Evolutionary conservation across 1,139 yeast species (phyloP), one percentile per base, ranked within the genome.

Genomic region (Taiozyma sp.): DNA sequence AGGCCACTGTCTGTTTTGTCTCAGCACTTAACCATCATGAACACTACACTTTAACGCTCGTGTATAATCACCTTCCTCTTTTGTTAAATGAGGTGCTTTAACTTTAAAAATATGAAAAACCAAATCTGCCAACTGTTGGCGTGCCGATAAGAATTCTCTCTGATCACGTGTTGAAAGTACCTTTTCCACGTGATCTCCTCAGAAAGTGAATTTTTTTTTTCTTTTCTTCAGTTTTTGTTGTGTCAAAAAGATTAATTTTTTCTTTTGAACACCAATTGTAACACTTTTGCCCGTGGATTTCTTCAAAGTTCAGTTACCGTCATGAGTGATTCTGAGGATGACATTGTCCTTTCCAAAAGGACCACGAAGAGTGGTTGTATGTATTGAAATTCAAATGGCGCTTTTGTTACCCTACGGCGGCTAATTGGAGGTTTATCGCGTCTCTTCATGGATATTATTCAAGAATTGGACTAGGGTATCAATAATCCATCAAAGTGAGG

Each of bases 261-360:
- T 24, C 27, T 24, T 24, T 6, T 8, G 5, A 4, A 38, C 4
- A 8, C 10, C 19, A n/a, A 4, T 36, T 19, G 19, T 19, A 38
- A 19, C 9, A 22, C 19, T 36, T 16, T 43, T 43, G 22, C 24
- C 23, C 3, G 14, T 7, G 13, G 13, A n/a, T 4, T 23, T 19
- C 9, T 8, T 9, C 13, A 8, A 28, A 1, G 29, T n/a, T 32
- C 36, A 32, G 19, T 8, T 4, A n/a, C n/a, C 36, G 4, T 32
- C 36, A 55, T 54, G 58, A 53, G 51, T 39, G 65, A 60, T 46
- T 61, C 65, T 9, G 68, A 65, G 12, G 67, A 64, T 46, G 66
- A 61, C 30, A 48, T 63, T 14, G 61, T 55, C 6, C 56, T 60
- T 13, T 50, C 62, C 7, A 56, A 58, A 39, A 51, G 60, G 47